phyloP scores from a whole-genome alignment of 2,329 filamentous ascomycete species.

The Fusarium illudens region DNA sequence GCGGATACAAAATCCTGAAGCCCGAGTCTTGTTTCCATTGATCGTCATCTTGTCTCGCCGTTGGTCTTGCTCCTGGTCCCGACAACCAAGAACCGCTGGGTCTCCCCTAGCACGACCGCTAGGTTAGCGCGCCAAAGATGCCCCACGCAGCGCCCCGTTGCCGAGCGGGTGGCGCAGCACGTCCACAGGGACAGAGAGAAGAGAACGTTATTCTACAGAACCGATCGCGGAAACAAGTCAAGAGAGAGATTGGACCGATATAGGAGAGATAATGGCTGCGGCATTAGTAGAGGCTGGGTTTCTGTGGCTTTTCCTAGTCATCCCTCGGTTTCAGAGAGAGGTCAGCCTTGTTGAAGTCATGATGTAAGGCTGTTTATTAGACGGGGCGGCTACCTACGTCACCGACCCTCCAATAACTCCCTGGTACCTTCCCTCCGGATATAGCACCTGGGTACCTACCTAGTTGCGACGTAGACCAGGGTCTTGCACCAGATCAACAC shows the following conservation, averaged over 20 bases:
- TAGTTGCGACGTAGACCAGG: constrained; percentile 10
- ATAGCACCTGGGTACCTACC: too few relatives aligned
- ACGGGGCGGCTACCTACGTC: constrained; percentile 29
- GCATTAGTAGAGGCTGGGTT: not conserved
- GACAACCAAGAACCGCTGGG: constrained; percentile 1
- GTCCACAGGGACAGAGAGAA: constrained; percentile 6
- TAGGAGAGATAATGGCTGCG: not conserved
- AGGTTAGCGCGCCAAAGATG: constrained; percentile 8
- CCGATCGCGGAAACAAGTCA: not conserved
- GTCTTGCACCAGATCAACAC: not conserved
- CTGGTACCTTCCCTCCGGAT: constrained; percentile 21
- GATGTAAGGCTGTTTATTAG: constrained; percentile 32
- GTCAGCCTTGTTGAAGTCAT: constrained; percentile 27
- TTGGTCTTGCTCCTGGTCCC: not conserved
- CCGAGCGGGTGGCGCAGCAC: constrained; percentile 35
- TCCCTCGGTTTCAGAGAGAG: not conserved
- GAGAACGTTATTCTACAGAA: not conserved
- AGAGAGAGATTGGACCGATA: not conserved
- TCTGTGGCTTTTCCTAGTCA: not conserved
- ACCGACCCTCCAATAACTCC: constrained; percentile 5
- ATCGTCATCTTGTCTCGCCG: not conserved
- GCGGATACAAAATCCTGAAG: not conserved
- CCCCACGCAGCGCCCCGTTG: constrained; percentile 34
- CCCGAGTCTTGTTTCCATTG: not conserved
- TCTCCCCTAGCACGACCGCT: constrained; percentile 3